These are phyloP conservation scores for Uncinocarpus reesii DNA, from an alignment of 2,329 filamentous ascomycete species.

Conservation along the genomic window DNA sequence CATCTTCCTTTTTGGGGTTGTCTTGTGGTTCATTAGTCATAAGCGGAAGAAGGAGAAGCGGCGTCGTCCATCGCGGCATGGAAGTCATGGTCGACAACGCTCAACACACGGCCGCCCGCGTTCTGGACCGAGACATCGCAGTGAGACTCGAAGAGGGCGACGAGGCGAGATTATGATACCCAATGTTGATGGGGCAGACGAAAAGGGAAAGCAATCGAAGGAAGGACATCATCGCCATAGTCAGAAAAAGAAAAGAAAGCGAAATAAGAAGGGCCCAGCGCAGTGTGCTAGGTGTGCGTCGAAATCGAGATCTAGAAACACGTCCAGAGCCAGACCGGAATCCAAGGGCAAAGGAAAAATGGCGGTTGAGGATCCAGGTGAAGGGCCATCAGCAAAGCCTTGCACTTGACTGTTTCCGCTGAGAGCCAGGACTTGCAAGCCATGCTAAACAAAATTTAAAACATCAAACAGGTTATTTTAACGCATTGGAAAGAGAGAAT, in stretches of 20 bases:
- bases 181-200: background rate
- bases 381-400: background rate
- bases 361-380: background rate
- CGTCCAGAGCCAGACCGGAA: background rate
- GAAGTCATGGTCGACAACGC: background rate
- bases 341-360: background rate
- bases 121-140: background rate
- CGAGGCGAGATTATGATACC: background rate
- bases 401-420: background rate
- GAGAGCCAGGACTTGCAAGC: background rate
- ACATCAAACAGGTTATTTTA: no score
- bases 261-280: background rate
- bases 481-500: no score
- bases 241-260: background rate
- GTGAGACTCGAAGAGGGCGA: background rate
- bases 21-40: slow-evolving; percentile 1
- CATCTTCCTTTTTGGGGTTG: slow-evolving; percentile 19
- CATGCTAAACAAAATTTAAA: background rate
- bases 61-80: background rate
- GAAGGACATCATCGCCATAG: background rate
- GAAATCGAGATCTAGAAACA: background rate
- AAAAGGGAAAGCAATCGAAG: background rate
- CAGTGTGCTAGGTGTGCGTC: background rate
- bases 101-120: background rate
- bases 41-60: background rate